Percentiles rank a stretch among this genome's conserved stretches.
Evolutionary conservation across 2,329 filamentous ascomycete genomes (phyloP).

Genomic region (Phaeosphaeria sp.): DNA sequence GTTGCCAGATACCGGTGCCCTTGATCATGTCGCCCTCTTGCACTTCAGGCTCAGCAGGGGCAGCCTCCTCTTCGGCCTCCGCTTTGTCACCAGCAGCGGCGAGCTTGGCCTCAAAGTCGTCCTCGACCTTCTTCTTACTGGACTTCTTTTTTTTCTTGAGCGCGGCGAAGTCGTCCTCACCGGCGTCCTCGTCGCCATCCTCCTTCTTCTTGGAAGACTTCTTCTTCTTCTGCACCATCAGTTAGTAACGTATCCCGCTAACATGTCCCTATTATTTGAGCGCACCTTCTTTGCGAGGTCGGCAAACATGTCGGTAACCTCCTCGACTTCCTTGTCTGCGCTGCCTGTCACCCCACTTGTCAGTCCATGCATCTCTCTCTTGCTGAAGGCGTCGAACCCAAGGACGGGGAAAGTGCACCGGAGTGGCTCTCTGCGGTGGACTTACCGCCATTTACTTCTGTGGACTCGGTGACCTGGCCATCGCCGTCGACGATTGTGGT

Average conservation of each 20-base stretch:
- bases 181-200: slow-evolving; percentile 56
- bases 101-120: slow-evolving; percentile 72
- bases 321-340: slow-evolving; percentile 65
- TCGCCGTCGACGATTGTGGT: slow-evolving; percentile 87
- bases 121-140: slow-evolving; percentile 62
- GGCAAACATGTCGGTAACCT: slow-evolving; percentile 68
- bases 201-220: slow-evolving; percentile 66
- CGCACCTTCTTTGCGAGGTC: slow-evolving; percentile 70
- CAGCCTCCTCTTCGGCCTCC: slow-evolving; percentile 59
- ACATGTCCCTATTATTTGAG: background rate
- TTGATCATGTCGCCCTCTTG: slow-evolving; percentile 78
- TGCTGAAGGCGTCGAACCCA: slow-evolving; percentile 24
- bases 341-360: slow-evolving; percentile 37
- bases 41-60: slow-evolving; percentile 57
- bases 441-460: slow-evolving; percentile 74
- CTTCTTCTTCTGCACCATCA: slow-evolving; percentile 65
- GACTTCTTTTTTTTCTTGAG: slow-evolving; percentile 91
- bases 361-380: slow-evolving; percentile 20
- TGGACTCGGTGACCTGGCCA: slow-evolving; percentile 80
- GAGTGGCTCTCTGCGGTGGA: slow-evolving; percentile 79
- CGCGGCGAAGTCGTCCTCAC: slow-evolving; percentile 66
- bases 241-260: background rate
- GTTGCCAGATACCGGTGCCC: slow-evolving; percentile 89
- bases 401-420: slow-evolving; percentile 24
- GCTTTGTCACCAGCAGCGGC: slow-evolving; percentile 64